Base-by-base conservation (phyloP, 805 yeast genomes). In the Ogataea ramenticola region DNA sequence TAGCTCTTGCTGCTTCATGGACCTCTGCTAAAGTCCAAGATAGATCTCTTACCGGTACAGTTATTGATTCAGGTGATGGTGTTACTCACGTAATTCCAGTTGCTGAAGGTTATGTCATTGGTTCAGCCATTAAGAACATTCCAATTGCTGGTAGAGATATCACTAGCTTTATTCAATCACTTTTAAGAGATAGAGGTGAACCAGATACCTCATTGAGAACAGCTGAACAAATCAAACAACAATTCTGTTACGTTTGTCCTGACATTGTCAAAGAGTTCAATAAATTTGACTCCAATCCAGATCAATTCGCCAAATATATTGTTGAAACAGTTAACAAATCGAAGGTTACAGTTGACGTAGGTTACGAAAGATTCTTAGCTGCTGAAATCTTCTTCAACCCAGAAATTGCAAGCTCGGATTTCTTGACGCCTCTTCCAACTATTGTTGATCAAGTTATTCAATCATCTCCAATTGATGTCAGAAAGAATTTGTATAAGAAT, bases 341-440 rank as follows among this genome's bases (percentile, higher is more conserved):
- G 40, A 74, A 75, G 45, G 79, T 76, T 46, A 63, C 69, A 31
- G 93, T 93, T 50, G 99, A 93, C 65, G 93, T 93, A 47, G 99
- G 98, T 44, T 93, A 93, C 66, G 99, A 93, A 70, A 77, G 98
- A 55, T 93, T 93, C 65, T 76, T 93, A 64, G 99, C 99, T 1
- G 98, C 99, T n/a, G 99, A 93, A 66, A 90, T 93, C 57, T 93
- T 93, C 69, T 93, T 93, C 78, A 89, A 86, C 61, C 99, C 99
- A 14, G 99, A 93, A 66, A 93, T 93, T 58, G 95, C 95, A 41
- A 85, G 96, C 4, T 80, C 96, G 9, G 98, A 93, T 65, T 93
- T 85, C 72, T 70, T 93, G 56, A 93, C 96, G 2, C 99, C 99
- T 27, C 75, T 93, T 49, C 99, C 99, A 36, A 81, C 77, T n/a